Base-by-base conservation (phyloP, 2,329 filamentous ascomycete genomes). In the Diatrype stigma region DNA sequence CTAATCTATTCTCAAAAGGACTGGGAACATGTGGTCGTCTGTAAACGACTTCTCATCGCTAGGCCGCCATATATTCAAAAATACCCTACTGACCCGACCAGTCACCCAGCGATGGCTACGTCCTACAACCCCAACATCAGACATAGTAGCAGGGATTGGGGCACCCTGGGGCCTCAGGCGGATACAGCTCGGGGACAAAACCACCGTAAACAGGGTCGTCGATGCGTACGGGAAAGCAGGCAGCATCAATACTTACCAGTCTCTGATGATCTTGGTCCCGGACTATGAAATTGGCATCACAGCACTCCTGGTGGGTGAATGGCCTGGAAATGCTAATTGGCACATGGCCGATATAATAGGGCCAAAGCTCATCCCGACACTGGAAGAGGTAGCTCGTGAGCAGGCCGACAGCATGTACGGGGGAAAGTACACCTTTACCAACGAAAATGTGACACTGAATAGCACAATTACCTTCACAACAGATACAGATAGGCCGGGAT, bases 11-110 rank as follows among this genome's bases (percentile, higher is more conserved):
- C 26, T 28, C 1, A 32, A 16, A 47, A 70, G 68, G 0, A 65
- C 73, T 2, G 74, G 73, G 1, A 74, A 73, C 52, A 69, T 75
- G 56, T 77, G 71, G 63, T 71, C 74, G 16, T 74, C 71, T 0
- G 57, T 67, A 1, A 61, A 62, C 4, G 75, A 77, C 60, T 61
- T 77, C 48, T 66, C 70, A 0, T 56, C 59, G 6, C 60, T 76
- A n/a, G 73, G 73, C n/a, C 70, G 69, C 2, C 67, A 70, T 21
- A 74, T 77, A 53, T 63, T 77, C 19, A 59, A 59, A 10, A 70
- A 67, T 17, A 65, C 64, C 0, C 59, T 76, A 1, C 57, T 77
- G 0, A 52, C 66, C 0, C 56, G 64, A 0, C 54, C 61, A 2
- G 55, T 64, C 14, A 76, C 74, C 0, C 65, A 70, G n/a, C 64